These are phyloP conservation scores for Dendrobium nobile DNA, from an alignment of 106 monocot species.

Conservation along the genomic window DNA sequence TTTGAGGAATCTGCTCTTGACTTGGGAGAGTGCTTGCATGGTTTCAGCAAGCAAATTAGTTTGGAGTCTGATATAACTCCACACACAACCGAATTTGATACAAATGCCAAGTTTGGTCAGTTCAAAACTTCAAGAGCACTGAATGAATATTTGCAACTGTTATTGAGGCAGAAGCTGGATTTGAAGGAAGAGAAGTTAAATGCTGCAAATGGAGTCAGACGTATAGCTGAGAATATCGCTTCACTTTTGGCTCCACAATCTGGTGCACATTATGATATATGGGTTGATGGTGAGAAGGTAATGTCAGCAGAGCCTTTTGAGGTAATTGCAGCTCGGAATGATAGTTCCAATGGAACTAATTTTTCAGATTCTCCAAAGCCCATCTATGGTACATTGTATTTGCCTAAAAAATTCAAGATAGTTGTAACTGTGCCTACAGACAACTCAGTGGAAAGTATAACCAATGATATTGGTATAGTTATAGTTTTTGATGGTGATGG, in stretches of 20 bases:
- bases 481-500: constrained; percentile 83
- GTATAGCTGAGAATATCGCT: constrained; percentile 91
- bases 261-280: constrained; percentile 91
- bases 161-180: no score
- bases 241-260: constrained; percentile 89
- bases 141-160: no score
- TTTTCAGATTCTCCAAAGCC: constrained; percentile 89
- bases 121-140: no score
- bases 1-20: no score
- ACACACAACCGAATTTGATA: no score
- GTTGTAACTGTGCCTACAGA: constrained; percentile 94
- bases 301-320: constrained; percentile 92
- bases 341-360: constrained; percentile 88
- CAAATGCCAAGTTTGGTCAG: no score
- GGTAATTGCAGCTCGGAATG: constrained; percentile 78
- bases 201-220: no score
- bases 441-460: constrained; percentile 91
- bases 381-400: constrained; percentile 87
- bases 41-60: no score
- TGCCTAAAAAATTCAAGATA: constrained; percentile 92
- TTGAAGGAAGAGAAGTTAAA: no score
- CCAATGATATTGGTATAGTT: constrained; percentile 88
- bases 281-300: constrained; percentile 96
- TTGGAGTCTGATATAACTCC: no score
- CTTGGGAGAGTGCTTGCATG: no score